Base-by-base conservation (phyloP, 2,329 filamentous ascomycete genomes). In the Fusarium citri region DNA sequence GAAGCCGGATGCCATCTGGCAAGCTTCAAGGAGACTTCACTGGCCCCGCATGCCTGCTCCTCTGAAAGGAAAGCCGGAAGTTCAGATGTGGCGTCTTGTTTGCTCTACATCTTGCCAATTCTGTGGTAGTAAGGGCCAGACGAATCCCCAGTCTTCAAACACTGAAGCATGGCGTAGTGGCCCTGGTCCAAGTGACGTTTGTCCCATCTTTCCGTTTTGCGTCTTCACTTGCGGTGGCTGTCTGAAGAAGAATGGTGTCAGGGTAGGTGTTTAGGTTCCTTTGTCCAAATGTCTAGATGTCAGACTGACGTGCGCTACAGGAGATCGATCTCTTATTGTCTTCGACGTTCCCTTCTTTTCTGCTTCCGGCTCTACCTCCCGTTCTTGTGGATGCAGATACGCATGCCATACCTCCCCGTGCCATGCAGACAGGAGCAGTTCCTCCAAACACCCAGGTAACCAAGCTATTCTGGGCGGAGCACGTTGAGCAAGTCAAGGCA, bases 1-100 rank as follows among this genome's bases (percentile, higher is more conserved):
- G 73, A 86, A 87, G 75, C 88, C 91, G 73, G 88, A 93, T 76
- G 80, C 82, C 49, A 89, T 95, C 73, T 95, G 92, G 92, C 86
- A 87, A 76, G 82, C 84, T 70, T 91, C 92, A 73, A 88, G 92
- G 75, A 89, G 89, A 72, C 80, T 82, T 22, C 90, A 88, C 77
- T 87, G 88, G 81, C 88, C 88, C 26, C 86, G 86, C 70, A 88
- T 94, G 82, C 93, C 93, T 48, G 84, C 85, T 59, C 92, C 92
- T 28, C 83, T 95, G 51, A 81, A 83, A 55, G 86, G 84, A 61
- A 87, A 86, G 76, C 87, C 87, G 43, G 93, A 96, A 78, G 82
- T 92, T 69, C 87, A 91, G 43, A 94, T 94, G 92, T 94, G 93
- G 87, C 87, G 87, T 74, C 82, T 96, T 53, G 84, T 89, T 37